These are phyloP conservation scores for Chalciporus piperatus DNA, from an alignment of 768 basidiomycete genomes.

Conservation along the genomic window DNA sequence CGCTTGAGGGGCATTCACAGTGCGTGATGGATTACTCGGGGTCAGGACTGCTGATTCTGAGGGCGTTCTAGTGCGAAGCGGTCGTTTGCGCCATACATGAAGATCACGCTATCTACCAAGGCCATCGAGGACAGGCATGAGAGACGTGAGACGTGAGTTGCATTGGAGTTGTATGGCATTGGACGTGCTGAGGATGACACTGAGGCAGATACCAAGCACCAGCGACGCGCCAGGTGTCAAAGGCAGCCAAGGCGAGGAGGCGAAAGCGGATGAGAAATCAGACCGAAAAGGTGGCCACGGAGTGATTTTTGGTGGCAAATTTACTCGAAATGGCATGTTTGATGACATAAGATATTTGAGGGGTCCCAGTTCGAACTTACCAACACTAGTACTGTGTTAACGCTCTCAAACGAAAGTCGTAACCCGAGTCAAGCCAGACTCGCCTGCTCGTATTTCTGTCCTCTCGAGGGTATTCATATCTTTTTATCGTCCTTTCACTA, in stretches of 20 bases:
- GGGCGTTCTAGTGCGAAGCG: slow-evolving; percentile 43
- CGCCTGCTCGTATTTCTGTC: slow-evolving; percentile 9
- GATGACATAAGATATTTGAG: slow-evolving; percentile 22
- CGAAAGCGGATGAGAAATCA: slow-evolving; percentile 43
- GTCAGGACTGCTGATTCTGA: neutral
- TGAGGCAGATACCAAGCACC: slow-evolving; percentile 56
- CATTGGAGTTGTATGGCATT: neutral
- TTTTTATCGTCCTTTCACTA: slow-evolving; percentile 18
- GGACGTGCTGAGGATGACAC: slow-evolving; percentile 8
- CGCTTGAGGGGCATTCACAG: slow-evolving; percentile 60
- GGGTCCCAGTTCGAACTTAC: no score
- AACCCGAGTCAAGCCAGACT: slow-evolving; percentile 6
- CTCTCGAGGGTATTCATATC: slow-evolving; percentile 15
- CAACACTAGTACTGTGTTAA: no score
- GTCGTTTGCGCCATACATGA: slow-evolving; percentile 65
- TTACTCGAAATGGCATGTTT: slow-evolving; percentile 5
- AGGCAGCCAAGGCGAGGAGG: slow-evolving; percentile 53
- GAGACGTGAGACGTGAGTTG: slow-evolving; percentile 37
- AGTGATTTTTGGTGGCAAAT: slow-evolving; percentile 19
- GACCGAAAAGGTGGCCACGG: slow-evolving; percentile 4
- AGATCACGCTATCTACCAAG: slow-evolving; percentile 55
- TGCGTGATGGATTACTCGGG: slow-evolving; percentile 32
- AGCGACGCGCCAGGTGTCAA: slow-evolving; percentile 49
- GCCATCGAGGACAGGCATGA: slow-evolving; percentile 40
- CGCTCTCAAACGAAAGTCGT: neutral